A percentile compares a stretch with the other conserved stretches of the same genome.
Conservation (phyloP, 371 early-diverging fungal genomes). For the Apophysomyces sp. region DNA sequence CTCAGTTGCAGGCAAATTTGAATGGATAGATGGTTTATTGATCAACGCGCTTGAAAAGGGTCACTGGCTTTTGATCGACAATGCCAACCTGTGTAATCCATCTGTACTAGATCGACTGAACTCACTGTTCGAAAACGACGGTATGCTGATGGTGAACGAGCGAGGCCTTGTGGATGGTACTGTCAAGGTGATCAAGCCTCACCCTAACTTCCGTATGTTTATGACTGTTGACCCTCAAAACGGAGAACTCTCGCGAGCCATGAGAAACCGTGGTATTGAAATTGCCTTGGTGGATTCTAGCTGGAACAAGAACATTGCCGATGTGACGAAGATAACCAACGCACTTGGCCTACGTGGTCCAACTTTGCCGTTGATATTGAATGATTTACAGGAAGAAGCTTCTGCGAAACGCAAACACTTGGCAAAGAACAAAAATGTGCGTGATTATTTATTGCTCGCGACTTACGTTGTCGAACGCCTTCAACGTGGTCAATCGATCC, state of each 20-base stretch:
- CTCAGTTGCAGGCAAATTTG: constrained; percentile 80
- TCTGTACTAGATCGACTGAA: constrained; percentile 96
- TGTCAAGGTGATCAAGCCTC: constrained; percentile 84
- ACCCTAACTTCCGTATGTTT: constrained; percentile 96
- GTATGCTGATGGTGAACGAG: constrained; percentile 89
- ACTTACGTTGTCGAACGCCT: constrained; percentile 65
- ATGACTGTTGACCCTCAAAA: constrained; percentile 96
- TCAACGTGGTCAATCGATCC: constrained; percentile 64
- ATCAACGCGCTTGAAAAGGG: constrained; percentile 95
- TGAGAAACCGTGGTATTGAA: constrained; percentile 97
- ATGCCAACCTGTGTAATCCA: constrained; percentile 96
- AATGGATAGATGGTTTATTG: constrained; percentile 97
- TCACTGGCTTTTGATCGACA: constrained; percentile 98
- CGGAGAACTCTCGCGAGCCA: constrained; percentile 95
- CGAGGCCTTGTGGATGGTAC: constrained; percentile 84
- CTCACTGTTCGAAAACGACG: constrained; percentile 89
- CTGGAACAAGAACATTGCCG: constrained; percentile 39
- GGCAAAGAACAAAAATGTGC: constrained; percentile 49
- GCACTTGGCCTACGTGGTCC: constrained; percentile 55
- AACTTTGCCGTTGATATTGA: constrained; percentile 27
- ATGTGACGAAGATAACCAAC: constrained; percentile 53
- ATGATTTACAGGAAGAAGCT: constrained; percentile 34
- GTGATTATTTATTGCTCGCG: constrained; percentile 55
- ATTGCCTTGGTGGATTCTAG: constrained; percentile 63
- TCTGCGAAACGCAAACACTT: constrained; percentile 28